Evolutionary conservation across 129 eudicot species (phyloP).

Genomic region (Dittrichia graveolens): DNA sequence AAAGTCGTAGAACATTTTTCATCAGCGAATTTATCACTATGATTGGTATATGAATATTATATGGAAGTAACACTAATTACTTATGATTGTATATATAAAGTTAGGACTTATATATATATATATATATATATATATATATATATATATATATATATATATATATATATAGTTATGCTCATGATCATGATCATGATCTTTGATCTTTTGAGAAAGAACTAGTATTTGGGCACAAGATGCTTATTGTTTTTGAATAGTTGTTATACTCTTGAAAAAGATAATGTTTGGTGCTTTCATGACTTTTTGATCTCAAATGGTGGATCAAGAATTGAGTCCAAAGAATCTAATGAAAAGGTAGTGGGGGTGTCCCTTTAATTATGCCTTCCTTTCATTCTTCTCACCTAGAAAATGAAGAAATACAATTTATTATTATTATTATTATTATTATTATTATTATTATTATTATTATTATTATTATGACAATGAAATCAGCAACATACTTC

Average conservation of each 20-base stretch:
- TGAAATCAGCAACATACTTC: too few species aligned
- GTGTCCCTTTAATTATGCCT: slow-evolving; percentile 54
- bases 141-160: too few species aligned
- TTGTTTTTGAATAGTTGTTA: slow-evolving; percentile 34
- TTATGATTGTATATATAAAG: slow-evolving; percentile 10
- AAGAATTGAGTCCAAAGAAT: slow-evolving; percentile 40
- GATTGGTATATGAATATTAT: slow-evolving; percentile 5
- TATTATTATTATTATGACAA: too few species aligned
- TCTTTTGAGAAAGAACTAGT: slow-evolving; percentile 27
- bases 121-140: too few species aligned
- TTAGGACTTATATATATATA: too few species aligned
- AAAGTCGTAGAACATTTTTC: neutral
- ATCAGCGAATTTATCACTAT: slow-evolving; percentile 1
- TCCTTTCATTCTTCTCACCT: slow-evolving; percentile 40
- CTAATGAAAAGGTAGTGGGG: slow-evolving; percentile 53
- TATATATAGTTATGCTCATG: slow-evolving; percentile 28
- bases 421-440: neutral
- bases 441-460: too few species aligned
- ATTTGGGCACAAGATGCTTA: slow-evolving; percentile 45
- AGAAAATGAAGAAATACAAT: neutral
- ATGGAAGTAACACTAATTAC: neutral
- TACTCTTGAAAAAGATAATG: slow-evolving; percentile 27
- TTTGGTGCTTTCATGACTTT: slow-evolving; percentile 44
- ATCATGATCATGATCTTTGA: slow-evolving; percentile 37
- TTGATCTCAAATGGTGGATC: slow-evolving; percentile 37